phyloP scores from a whole-genome alignment of 2,329 filamentous ascomycete genomes.

The Cadophora sp. region DNA sequence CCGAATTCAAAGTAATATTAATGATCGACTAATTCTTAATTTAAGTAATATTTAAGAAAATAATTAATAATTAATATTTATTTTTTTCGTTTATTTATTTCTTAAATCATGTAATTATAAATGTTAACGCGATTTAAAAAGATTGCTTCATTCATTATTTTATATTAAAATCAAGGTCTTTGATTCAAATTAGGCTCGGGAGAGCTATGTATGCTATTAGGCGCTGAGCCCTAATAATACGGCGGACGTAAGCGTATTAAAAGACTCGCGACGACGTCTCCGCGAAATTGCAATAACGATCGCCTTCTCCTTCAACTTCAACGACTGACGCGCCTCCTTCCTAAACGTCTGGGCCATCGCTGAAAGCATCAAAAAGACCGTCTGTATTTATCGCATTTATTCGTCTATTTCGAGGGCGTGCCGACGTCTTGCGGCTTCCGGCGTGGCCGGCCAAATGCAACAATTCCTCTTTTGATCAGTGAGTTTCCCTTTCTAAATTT shows the following conservation, averaged over 20 bases:
- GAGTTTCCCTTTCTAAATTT: constrained; percentile 5
- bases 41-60: no score
- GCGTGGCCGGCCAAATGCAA: constrained; percentile 4
- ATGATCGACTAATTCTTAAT: no score
- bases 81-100: no score
- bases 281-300: neutral
- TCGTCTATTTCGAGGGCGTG: neutral
- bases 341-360: neutral
- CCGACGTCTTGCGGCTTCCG: constrained; percentile 3
- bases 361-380: neutral
- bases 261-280: neutral
- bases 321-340: neutral
- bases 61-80: no score
- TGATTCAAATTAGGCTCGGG: neutral
- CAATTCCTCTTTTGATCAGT: constrained; percentile 9
- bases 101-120: neutral
- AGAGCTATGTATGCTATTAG: neutral
- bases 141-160: no score
- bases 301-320: neutral
- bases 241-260: neutral
- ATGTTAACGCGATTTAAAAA: no score
- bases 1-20: no score
- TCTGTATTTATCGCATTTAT: constrained; percentile 13
- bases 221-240: neutral
- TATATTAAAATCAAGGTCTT: neutral